Evolutionary conservation across 192 early-diverging fungal genomes (phyloP), one percentile per base, ranked within the genome.

Genomic region (Backusella westeae): DNA sequence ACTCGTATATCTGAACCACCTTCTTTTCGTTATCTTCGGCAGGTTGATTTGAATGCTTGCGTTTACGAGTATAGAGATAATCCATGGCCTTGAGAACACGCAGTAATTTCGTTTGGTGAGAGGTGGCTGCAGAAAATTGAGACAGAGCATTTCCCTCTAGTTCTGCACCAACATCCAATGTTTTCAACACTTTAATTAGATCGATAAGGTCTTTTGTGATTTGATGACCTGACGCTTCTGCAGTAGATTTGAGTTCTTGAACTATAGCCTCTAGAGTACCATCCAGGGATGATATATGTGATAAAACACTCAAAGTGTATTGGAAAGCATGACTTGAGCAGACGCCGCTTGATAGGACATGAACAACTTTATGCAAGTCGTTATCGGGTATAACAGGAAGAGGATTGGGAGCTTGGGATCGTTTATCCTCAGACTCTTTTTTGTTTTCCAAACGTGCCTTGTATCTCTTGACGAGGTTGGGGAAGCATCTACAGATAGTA

Each of bases 61-160:
- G 70, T 69, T 83, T 84, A 34, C 84, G 75, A 34, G 89, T 88
- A 76, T 89, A 91, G 78, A 94, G 88, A 76, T 95, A 99, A 80
- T 99, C 97, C 38, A 98, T 89, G 0, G 96, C 94, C 83, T 97
- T 98, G 74, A 99, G 88, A 38, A 99, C 89, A 19, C 97, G 92
- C 52, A 99, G 73, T 67, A 99, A 80, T 70, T 96, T 96, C 19
- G 96, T 92, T 80, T 99, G 97, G 74, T 91, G 86, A 10, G 96
- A 92, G 9, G 94, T 90, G 6, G 95, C 85, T 6, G 90, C 89
- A 26, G 95, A 93, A 79, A 97, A 96, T 67, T 91, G 90, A 36
- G 88, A 84, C 29, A 97, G 83, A 10, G 90, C 90, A 12, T 88
- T 85, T 41, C 88, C 88, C 67, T 95, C 92, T 35, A 95, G 89